Conservation (phyloP, 1,139 yeast species). For the Meyerozyma smithsonii region DNA sequence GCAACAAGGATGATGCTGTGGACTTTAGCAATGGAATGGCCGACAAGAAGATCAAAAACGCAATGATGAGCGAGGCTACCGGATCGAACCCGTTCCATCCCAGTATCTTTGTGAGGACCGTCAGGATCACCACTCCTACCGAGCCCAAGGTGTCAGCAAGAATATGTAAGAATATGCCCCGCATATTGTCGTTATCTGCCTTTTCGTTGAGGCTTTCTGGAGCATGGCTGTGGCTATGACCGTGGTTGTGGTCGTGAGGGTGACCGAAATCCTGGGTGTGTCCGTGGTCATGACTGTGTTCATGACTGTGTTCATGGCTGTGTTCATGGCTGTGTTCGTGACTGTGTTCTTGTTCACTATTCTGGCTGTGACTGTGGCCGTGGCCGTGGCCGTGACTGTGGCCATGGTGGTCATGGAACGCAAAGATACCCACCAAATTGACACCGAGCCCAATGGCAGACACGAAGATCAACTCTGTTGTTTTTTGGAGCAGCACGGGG, state of each 20-base stretch:
- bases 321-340: conserved; percentile 13
- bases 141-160: conserved; percentile 96
- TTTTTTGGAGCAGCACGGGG: conserved; percentile 74
- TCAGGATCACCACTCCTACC: conserved; percentile 90
- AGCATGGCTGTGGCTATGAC: conserved; percentile 15
- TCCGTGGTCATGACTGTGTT: conserved; percentile 13
- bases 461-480: conserved; percentile 82
- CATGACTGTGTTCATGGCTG: conserved; percentile 19
- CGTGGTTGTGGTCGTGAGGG: conserved; percentile 9
- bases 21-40: conserved; percentile 81
- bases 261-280: conserved; percentile 5
- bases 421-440: conserved; percentile 87
- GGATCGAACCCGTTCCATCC: conserved; percentile 79
- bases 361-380: conserved; percentile 19
- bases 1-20: conserved; percentile 68
- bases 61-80: conserved; percentile 83
- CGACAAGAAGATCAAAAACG: conserved; percentile 70
- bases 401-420: conserved; percentile 45
- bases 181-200: conserved; percentile 72
- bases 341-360: conserved; percentile 17
- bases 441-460: conserved; percentile 81
- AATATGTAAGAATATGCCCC: conserved; percentile 88
- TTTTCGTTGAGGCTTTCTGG: too few species aligned
- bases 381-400: conserved; percentile 34
- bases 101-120: conserved; percentile 57